A percentile compares a stretch with the other conserved stretches of the same genome.
These are phyloP conservation scores for Calamus simplicifolius DNA, from an alignment of 176 grass and related monocot species.

Conservation along the genomic window DNA sequence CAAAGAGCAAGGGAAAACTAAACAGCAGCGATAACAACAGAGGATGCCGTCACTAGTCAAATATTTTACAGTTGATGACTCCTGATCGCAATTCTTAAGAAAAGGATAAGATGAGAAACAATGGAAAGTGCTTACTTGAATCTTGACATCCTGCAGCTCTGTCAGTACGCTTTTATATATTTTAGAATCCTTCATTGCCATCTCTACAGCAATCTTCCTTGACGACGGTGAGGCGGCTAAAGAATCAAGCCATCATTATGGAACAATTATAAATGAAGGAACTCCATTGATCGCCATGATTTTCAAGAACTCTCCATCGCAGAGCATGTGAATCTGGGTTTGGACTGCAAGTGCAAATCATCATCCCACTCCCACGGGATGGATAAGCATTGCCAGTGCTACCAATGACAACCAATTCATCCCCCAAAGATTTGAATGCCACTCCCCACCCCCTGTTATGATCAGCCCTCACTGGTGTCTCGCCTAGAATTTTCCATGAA, in stretches of 20 bases:
- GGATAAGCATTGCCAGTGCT: neutral
- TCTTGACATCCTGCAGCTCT: too few relatives aligned
- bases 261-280: constrained; percentile 13
- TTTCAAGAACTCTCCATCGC: neutral
- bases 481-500: constrained; percentile 4
- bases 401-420: constrained; percentile 9
- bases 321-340: neutral
- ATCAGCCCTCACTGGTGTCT: constrained; percentile 5
- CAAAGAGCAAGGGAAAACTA: too few relatives aligned
- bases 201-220: too few relatives aligned
- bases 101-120: too few relatives aligned
- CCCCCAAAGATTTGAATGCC: constrained; percentile 7
- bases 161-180: too few relatives aligned
- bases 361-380: constrained; percentile 2
- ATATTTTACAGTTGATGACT: too few relatives aligned
- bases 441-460: constrained; percentile 9
- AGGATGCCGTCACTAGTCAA: too few relatives aligned
- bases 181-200: too few relatives aligned
- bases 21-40: too few relatives aligned
- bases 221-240: neutral
- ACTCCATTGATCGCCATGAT: neutral
- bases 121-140: too few relatives aligned
- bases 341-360: neutral
- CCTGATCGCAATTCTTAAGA: too few relatives aligned
- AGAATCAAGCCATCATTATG: constrained; percentile 7